phyloP scores from a whole-genome alignment of 768 basidiomycete species.

The Boletellus sp. region DNA sequence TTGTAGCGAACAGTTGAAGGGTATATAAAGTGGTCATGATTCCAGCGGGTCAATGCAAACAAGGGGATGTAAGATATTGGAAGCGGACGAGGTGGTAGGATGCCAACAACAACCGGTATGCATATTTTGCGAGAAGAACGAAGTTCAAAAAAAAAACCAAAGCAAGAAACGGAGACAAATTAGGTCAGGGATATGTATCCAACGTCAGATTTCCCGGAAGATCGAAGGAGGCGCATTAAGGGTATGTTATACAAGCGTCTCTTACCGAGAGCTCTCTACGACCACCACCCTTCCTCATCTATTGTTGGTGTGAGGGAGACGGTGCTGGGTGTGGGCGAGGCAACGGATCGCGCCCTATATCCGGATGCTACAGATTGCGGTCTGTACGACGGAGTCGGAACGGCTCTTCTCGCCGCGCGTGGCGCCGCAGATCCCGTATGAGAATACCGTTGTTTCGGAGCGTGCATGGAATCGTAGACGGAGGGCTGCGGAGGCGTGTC shows the following conservation, averaged over 20 bases:
- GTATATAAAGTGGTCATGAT: slow-evolving; percentile 32
- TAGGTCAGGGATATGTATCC: slow-evolving; percentile 24
- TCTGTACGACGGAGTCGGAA: slow-evolving; percentile 30
- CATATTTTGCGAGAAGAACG: slow-evolving; percentile 1
- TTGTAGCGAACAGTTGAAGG: slow-evolving; percentile 37
- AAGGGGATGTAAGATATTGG: slow-evolving; percentile 7
- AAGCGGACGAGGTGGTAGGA: background rate
- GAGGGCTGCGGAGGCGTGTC: slow-evolving; percentile 52
- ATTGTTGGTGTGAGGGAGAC: slow-evolving; percentile 70
- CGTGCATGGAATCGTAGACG: slow-evolving; percentile 73
- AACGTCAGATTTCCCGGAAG: slow-evolving; percentile 11
- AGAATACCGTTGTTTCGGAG: slow-evolving; percentile 34
- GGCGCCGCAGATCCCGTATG: slow-evolving; percentile 13
- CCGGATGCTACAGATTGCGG: slow-evolving; percentile 47
- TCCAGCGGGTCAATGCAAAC: slow-evolving; percentile 15
- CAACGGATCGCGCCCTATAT: slow-evolving; percentile 35
- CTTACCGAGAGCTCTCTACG: slow-evolving; percentile 28
- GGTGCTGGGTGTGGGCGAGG: slow-evolving; percentile 75
- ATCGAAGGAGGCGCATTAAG: background rate
- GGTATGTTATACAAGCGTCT: slow-evolving; percentile 7
- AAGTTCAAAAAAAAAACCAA: slow-evolving; percentile 4
- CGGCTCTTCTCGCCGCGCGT: slow-evolving; percentile 11
- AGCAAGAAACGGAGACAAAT: slow-evolving; percentile 6
- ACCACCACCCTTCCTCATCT: slow-evolving; percentile 78
- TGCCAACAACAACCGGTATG: slow-evolving; percentile 16